Evolutionary conservation across 208 protist species (phyloP).

Genomic region (Novymonas esmeraldas): DNA sequence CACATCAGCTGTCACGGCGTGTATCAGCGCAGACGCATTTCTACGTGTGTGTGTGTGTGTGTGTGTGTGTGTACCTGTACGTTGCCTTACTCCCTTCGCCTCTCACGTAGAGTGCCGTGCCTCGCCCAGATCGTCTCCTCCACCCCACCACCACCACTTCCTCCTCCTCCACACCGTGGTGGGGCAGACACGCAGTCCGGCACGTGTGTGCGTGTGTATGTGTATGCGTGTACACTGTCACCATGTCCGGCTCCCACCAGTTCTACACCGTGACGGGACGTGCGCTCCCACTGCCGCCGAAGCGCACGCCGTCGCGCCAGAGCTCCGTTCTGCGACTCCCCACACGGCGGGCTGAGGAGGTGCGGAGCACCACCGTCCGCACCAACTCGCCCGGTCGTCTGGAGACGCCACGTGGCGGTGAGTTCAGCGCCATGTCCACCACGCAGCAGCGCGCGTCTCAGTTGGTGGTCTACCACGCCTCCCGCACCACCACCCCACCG

Average conservation of each 20-base stretch:
- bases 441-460: conserved; percentile 23
- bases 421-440: conserved; percentile 12
- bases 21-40: too few species aligned
- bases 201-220: conserved; percentile 3
- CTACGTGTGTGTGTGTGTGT: too few species aligned
- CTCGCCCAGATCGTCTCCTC: too few species aligned
- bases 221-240: neutral
- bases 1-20: too few species aligned
- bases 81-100: too few species aligned
- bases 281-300: conserved; percentile 61
- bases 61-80: too few species aligned
- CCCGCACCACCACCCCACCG: neutral
- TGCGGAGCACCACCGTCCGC: conserved; percentile 10
- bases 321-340: conserved; percentile 59
- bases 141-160: neutral
- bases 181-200: neutral
- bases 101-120: too few species aligned
- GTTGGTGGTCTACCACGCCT: conserved; percentile 20
- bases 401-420: conserved; percentile 16
- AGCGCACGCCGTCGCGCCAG: conserved; percentile 45
- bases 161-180: conserved; percentile 8
- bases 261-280: conserved; percentile 52
- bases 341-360: conserved; percentile 47
- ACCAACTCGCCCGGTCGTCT: conserved; percentile 10
- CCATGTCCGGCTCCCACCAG: conserved; percentile 53